Evolutionary conservation across 352 stramenopile species (phyloP).

Genomic region (Globisporangium polare): DNA sequence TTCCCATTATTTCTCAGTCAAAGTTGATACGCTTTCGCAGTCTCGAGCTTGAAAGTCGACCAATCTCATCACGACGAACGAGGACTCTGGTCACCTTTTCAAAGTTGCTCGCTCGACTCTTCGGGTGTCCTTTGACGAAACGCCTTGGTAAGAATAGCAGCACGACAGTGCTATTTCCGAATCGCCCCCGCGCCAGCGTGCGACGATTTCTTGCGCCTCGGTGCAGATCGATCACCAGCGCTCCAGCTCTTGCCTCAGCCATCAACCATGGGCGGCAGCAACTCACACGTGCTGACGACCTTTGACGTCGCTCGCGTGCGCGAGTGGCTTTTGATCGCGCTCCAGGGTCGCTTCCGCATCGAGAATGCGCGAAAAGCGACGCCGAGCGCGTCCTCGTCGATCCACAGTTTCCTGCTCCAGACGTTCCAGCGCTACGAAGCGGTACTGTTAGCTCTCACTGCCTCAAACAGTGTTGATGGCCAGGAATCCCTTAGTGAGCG

Average conservation of each 20-base stretch:
- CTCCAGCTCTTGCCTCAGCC: too few species aligned
- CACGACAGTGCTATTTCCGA: neutral
- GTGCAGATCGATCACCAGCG: too few species aligned
- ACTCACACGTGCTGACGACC: slow-evolving; percentile 28
- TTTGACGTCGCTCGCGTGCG: slow-evolving; percentile 22
- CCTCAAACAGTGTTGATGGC: neutral
- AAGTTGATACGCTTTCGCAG: too few species aligned
- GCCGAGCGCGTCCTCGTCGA: slow-evolving; percentile 6
- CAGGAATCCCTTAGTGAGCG: neutral
- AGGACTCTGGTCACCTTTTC: too few species aligned
- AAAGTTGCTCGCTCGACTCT: too few species aligned
- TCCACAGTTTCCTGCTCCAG: slow-evolving; percentile 15
- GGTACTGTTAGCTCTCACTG: slow-evolving; percentile 16
- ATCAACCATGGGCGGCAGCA: slow-evolving; percentile 26
- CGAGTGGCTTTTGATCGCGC: slow-evolving; percentile 31
- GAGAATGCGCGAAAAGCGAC: neutral
- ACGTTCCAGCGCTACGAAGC: slow-evolving; percentile 30
- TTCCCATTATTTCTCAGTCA: neutral
- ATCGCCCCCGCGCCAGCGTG: too few species aligned
- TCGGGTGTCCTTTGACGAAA: too few species aligned
- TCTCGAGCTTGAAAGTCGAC: too few species aligned
- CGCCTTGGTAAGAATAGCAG: neutral
- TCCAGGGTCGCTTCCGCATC: slow-evolving; percentile 19
- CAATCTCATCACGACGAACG: too few species aligned
- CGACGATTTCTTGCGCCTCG: too few species aligned